Conservation (phyloP, 352 stramenopile genomes). For the Pythium periplocum region DNA sequence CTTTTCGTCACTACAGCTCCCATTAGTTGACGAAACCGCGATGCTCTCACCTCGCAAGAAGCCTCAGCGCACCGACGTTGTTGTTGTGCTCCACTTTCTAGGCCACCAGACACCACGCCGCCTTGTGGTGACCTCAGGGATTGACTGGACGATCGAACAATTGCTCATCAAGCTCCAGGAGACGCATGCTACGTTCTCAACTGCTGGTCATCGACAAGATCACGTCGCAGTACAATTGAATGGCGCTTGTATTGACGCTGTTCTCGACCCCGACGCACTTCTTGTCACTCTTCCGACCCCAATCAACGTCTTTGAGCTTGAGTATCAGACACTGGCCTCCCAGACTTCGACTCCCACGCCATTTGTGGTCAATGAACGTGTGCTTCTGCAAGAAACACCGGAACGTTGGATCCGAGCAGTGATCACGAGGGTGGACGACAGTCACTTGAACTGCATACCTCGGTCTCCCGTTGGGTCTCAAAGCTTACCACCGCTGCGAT, state of each 20-base stretch:
- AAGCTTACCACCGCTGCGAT: not conserved
- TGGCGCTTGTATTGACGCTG: constrained; percentile 22
- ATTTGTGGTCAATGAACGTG: no score
- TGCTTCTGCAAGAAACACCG: no score
- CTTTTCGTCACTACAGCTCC: constrained; percentile 78
- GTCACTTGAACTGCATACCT: no score
- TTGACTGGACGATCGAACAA: constrained; percentile 33
- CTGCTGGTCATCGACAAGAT: constrained; percentile 3
- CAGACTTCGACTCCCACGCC: no score
- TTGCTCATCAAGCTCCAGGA: constrained; percentile 29
- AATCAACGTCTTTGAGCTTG: constrained; percentile 42
- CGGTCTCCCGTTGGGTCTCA: no score
- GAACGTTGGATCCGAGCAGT: no score
- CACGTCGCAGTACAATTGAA: constrained; percentile 21
- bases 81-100: constrained; percentile 32
- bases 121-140: constrained; percentile 13
- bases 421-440: no score
- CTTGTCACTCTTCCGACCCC: constrained; percentile 18
- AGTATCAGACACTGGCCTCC: constrained; percentile 1
- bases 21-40: constrained; percentile 23
- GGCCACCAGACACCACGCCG: constrained; percentile 10
- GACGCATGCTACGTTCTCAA: constrained; percentile 16
- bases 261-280: constrained; percentile 26
- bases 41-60: constrained; percentile 11
- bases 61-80: constrained; percentile 18